Evolutionary conservation across 1,284 basidiomycete species (phyloP).

Genomic region (Leccinum pachyderme): DNA sequence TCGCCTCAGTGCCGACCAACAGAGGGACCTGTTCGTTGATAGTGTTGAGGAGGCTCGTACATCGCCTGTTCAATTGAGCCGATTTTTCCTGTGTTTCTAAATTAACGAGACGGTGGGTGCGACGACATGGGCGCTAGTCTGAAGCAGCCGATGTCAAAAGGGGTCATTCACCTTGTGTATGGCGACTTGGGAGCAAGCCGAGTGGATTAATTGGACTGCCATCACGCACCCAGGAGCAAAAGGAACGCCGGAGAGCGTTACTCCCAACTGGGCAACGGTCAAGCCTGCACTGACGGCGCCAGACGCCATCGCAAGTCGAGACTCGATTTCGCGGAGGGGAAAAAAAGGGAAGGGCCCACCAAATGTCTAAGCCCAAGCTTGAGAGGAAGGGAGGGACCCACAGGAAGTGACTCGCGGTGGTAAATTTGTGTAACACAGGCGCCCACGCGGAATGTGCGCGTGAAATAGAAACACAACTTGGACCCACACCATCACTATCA

Average conservation of each 20-base stretch:
- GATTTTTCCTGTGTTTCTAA: conserved; percentile 38
- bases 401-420: too few relatives aligned
- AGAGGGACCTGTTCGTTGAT: conserved; percentile 39
- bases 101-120: not conserved
- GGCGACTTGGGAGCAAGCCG: conserved; percentile 42
- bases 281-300: conserved; percentile 24
- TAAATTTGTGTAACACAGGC: too few relatives aligned
- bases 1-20: conserved; percentile 41
- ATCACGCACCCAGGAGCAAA: conserved; percentile 41
- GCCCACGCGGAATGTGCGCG: not conserved
- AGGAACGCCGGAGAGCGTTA: conserved; percentile 43
- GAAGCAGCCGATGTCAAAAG: not conserved
- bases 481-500: conserved; percentile 11
- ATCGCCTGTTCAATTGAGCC: conserved; percentile 40
- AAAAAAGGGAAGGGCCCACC: not conserved
- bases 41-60: conserved; percentile 37
- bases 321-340: not conserved
- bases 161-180: conserved; percentile 42
- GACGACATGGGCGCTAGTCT: not conserved
- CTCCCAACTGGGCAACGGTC: conserved; percentile 40
- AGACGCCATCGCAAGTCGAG: conserved; percentile 26
- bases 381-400: not conserved
- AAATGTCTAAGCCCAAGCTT: not conserved
- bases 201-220: conserved; percentile 40
- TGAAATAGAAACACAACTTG: not conserved